Conservation (phyloP, 2,329 filamentous ascomycete genomes). For the Myrmaecium sp. region DNA sequence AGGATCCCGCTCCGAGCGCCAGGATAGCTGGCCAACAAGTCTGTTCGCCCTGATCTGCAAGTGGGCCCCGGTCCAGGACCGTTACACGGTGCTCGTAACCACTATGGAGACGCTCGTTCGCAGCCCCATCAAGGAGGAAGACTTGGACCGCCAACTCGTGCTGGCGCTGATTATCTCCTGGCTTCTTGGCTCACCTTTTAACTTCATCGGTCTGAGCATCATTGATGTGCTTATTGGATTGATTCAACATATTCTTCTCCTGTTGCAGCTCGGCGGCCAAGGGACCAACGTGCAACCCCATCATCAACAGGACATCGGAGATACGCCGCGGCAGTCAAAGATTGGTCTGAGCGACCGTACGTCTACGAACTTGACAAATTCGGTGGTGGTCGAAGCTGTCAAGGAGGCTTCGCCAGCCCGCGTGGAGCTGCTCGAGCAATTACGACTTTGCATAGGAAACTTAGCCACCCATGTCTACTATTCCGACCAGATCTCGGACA, state of each 20-base stretch:
- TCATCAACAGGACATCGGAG: constrained; percentile 22
- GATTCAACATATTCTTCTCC: constrained; percentile 62
- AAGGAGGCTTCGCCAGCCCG: constrained; percentile 35
- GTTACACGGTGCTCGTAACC: constrained; percentile 76
- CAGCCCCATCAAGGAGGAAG: constrained; percentile 51
- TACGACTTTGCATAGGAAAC: constrained; percentile 76
- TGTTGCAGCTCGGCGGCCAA: constrained; percentile 48
- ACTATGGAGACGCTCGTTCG: constrained; percentile 60
- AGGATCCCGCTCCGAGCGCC: constrained; percentile 25
- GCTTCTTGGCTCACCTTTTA: constrained; percentile 72
- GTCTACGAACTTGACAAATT: constrained; percentile 8
- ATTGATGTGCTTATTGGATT: constrained; percentile 86
- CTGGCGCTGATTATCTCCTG: constrained; percentile 66
- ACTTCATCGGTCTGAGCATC: constrained; percentile 85
- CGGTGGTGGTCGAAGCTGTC: constrained; percentile 22
- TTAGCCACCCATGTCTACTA: constrained; percentile 94
- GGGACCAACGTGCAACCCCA: constrained; percentile 21
- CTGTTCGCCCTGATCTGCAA: constrained; percentile 64
- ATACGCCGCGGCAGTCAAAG: constrained; percentile 6
- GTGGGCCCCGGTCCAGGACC: constrained; percentile 88
- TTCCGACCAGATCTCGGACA: constrained; percentile 86
- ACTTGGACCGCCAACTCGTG: constrained; percentile 55
- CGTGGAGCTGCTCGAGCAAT: constrained; percentile 47
- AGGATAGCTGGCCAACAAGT: constrained; percentile 59
- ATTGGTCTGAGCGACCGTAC: constrained; percentile 3